A percentile compares a stretch with the other conserved stretches of the same genome.
These are phyloP conservation scores for Tolypocladium guangdongense DNA, from an alignment of 2,329 filamentous ascomycete species.

Conservation along the genomic window DNA sequence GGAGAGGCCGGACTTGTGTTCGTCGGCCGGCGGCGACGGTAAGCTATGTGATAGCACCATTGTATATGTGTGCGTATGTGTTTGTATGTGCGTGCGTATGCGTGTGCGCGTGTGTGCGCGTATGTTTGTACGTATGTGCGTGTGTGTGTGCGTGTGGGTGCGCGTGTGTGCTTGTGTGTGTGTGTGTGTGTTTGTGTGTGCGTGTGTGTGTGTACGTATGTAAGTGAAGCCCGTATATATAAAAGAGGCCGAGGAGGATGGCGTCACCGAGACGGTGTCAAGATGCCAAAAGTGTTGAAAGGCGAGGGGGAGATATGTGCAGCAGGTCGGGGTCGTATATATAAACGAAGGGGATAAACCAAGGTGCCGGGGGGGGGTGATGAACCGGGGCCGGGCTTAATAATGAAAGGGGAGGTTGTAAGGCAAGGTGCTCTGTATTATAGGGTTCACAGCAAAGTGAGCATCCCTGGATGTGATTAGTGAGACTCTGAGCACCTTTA, in stretches of 20 bases:
- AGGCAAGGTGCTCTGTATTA: not conserved
- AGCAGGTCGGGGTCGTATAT: not conserved
- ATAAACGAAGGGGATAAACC: not conserved
- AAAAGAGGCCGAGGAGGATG: not conserved
- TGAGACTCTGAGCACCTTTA: not conserved
- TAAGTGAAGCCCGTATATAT: not conserved
- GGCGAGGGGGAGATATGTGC: not conserved
- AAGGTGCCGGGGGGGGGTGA: not conserved
- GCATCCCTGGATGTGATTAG: not conserved
- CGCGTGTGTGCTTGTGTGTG: too few species aligned
- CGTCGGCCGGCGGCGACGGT: slow-evolving; percentile 43
- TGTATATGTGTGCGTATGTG: not conserved
- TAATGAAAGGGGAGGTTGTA: not conserved
- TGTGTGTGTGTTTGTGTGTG: not conserved
- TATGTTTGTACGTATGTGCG: not conserved
- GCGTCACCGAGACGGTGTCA: not conserved
- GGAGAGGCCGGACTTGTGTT: slow-evolving; percentile 23
- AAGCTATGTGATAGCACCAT: slow-evolving; percentile 38
- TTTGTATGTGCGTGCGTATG: not conserved
- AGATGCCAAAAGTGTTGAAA: not conserved
- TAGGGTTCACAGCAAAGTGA: not conserved
- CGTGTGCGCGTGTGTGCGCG: not conserved
- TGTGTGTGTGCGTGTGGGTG: not conserved
- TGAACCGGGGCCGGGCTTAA: slow-evolving; percentile 2
- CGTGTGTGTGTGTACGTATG: too few species aligned